phyloP scores from a whole-genome alignment of 257 asterid species.

The Linaria vulgaris region DNA sequence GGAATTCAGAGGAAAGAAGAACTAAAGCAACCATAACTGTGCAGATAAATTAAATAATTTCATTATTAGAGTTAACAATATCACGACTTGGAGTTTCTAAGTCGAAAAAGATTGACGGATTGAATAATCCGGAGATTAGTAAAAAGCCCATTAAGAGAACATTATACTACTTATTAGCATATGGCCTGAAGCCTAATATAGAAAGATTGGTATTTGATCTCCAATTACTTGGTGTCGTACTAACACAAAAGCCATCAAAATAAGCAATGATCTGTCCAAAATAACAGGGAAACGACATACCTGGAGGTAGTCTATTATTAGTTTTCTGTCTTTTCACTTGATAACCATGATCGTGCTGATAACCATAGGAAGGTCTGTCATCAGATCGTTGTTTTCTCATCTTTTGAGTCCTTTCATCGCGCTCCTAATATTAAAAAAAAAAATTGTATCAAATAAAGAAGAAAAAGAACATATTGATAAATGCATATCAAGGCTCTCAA shows the following conservation, averaged over 20 bases:
- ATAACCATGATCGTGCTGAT: constrained; percentile 56
- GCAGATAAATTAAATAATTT: not conserved
- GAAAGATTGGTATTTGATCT: constrained; percentile 6
- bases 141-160: too few species aligned
- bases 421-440: constrained; percentile 79
- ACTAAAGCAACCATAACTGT: not conserved
- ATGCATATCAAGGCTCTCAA: constrained; percentile 13
- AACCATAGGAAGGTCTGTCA: constrained; percentile 56
- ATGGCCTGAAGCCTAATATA: not conserved
- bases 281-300: constrained; percentile 35
- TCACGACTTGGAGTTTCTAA: not conserved
- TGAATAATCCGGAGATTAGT: too few species aligned
- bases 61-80: not conserved
- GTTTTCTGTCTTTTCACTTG: constrained; percentile 66
- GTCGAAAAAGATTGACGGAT: too few species aligned
- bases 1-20: not conserved
- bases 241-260: constrained; percentile 10
- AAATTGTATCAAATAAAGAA: not conserved
- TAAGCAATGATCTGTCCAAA: constrained; percentile 5
- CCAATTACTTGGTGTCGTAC: not conserved
- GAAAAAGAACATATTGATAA: constrained; percentile 9
- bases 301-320: constrained; percentile 80
- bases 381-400: constrained; percentile 65
- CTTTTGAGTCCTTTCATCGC: constrained; percentile 80
- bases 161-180: not conserved